phyloP scores from a whole-genome alignment of 176 grass and related monocot genomes.

The Oryza rufipogon region DNA sequence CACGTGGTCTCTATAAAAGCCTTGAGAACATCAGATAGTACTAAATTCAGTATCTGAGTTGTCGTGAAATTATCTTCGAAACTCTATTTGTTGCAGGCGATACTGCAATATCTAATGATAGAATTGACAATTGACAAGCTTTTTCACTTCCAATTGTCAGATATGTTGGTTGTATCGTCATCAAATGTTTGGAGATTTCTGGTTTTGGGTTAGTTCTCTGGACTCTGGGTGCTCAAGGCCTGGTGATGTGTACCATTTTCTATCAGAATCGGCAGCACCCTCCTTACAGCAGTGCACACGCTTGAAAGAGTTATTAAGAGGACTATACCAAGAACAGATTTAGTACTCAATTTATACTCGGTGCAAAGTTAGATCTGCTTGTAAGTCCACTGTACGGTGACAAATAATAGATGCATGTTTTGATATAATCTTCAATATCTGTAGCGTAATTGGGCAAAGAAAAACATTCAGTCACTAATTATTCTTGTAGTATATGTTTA shows the following conservation, averaged over 20 bases:
- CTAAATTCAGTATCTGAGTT: constrained; percentile 26
- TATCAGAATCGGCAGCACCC: constrained; percentile 4
- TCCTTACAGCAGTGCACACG: background rate
- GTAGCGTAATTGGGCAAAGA: constrained; percentile 1
- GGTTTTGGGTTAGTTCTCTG: constrained; percentile 43
- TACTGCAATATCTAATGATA: constrained; percentile 34
- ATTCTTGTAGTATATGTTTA: constrained; percentile 27
- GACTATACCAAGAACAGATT: constrained; percentile 20
- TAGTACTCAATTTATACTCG: constrained; percentile 25
- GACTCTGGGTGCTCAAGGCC: constrained; percentile 34
- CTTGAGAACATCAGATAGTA: constrained; percentile 6
- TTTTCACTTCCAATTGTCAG: constrained; percentile 44
- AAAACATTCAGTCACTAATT: constrained; percentile 1
- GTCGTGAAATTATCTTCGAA: background rate
- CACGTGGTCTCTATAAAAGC: constrained; percentile 15
- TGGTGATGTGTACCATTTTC: constrained; percentile 1
- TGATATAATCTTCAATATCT: constrained; percentile 33
- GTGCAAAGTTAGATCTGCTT: constrained; percentile 37
- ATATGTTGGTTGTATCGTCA: constrained; percentile 36
- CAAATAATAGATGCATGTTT: constrained; percentile 40
- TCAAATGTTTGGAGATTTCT: constrained; percentile 37
- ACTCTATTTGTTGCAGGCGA: constrained; percentile 31
- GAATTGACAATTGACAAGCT: background rate
- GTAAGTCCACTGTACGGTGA: constrained; percentile 36
- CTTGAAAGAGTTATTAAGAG: constrained; percentile 24